Evolutionary conservation across 2,329 filamentous ascomycete species (phyloP), one percentile per base, ranked within the genome.

Genomic region (Dactylellina cionopaga): DNA sequence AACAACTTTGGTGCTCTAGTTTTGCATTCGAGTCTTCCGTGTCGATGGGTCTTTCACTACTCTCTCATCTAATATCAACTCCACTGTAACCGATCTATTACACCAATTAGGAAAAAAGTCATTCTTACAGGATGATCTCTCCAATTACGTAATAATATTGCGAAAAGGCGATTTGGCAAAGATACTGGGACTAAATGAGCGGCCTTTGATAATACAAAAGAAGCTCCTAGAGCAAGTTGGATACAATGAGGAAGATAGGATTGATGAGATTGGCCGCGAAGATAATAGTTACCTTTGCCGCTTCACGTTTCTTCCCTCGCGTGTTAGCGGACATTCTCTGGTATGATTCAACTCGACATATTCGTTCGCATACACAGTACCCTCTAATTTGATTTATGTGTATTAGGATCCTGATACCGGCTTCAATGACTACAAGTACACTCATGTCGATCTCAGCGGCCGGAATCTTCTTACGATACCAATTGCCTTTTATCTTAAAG

Each of bases 261-360:
- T 99, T 46, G 94, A 97, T 79, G 95, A 98, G 74, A 87, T 99
- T 56, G 95, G 95, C 25, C 88, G 95, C 65, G 95, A 99, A 80
- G 95, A 99, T 82, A 96, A 98, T 80, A 96, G 93, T 79, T 99
- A 98, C 77, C 85, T 99, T 10, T 96, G 93, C 79, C 91, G 95
- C 4, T 98, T 99, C 82, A 92, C 95, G 70, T 99, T 99, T 80
- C 84, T 97, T 68, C 93, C 94, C 13, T 90, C 91, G 17, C 91
- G 94, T 77, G 90, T 96, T 80, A 93, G 89, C 79, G 92, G 93
- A 51, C 93, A 77, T 64, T 77, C 75, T 83, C 68, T 78, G 72
- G 77, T 77, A 75, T 37, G 75, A 33, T 25, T 10, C 27, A 5
- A 17, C 4, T 22, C 11, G 37, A 39, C 24, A 41, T 54, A 31